These are phyloP conservation scores for Solanum tacnaense DNA, from an alignment of 257 asterid species.

Conservation along the genomic window DNA sequence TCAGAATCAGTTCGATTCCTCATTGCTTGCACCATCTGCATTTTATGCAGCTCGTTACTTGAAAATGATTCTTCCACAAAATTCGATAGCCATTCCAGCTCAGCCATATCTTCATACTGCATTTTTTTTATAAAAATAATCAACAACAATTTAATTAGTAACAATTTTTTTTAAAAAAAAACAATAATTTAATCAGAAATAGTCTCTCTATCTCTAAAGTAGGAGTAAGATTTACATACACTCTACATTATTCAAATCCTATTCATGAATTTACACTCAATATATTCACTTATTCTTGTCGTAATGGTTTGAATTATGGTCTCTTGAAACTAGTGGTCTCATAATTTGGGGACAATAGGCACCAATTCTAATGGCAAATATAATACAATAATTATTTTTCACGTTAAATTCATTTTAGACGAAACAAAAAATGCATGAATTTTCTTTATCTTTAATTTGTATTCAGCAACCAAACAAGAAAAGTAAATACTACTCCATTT, in stretches of 20 bases:
- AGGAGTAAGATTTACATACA: background rate
- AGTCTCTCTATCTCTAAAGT: background rate
- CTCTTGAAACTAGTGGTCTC: background rate
- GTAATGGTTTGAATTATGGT: background rate
- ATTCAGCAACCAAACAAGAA: constrained; percentile 7
- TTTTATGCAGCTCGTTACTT: constrained; percentile 58
- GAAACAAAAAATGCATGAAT: background rate
- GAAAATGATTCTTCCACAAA: constrained; percentile 79
- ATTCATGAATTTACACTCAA: background rate
- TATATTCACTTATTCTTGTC: background rate
- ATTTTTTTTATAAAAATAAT: background rate
- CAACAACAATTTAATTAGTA: background rate
- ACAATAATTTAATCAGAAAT: background rate
- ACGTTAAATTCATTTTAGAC: background rate
- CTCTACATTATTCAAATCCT: background rate
- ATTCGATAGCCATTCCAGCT: constrained; percentile 85
- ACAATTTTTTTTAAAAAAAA: background rate
- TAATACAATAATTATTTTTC: background rate
- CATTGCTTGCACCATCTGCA: constrained; percentile 53
- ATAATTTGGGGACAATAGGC: background rate
- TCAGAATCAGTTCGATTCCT: constrained; percentile 27
- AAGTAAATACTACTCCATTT: constrained; percentile 1
- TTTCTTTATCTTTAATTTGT: background rate
- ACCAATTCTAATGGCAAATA: background rate
- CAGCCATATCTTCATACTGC: constrained; percentile 83